Conservation (phyloP, 345 rosid species). For the Melaleuca alternifolia region DNA sequence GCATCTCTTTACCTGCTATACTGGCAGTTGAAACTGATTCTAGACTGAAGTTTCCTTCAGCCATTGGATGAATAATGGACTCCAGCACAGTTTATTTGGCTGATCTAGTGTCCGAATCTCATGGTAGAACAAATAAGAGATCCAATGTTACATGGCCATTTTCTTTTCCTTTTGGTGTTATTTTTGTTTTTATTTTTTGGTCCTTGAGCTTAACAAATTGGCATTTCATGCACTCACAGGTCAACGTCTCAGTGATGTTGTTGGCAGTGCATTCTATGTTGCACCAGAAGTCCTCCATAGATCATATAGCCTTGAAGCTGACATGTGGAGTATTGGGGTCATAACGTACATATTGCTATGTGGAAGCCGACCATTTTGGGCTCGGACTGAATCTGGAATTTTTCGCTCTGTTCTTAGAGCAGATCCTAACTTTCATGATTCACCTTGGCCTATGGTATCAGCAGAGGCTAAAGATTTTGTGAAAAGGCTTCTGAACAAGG, state of each 20-base stretch:
- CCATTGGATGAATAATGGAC: background rate
- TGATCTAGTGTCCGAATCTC: background rate
- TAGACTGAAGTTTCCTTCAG: background rate
- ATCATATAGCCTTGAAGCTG: slow-evolving; percentile 87
- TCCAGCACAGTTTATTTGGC: background rate
- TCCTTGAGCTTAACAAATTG: background rate
- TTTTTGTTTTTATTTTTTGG: background rate
- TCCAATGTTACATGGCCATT: background rate
- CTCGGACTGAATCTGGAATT: slow-evolving; percentile 93
- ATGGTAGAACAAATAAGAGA: background rate
- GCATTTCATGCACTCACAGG: slow-evolving; percentile 31
- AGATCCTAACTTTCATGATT: slow-evolving; percentile 80
- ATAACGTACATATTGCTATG: slow-evolving; percentile 85
- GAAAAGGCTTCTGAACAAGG: slow-evolving; percentile 88
- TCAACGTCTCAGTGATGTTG: slow-evolving; percentile 90
- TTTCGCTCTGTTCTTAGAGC: slow-evolving; percentile 91
- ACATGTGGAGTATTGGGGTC: slow-evolving; percentile 97
- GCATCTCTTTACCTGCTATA: background rate
- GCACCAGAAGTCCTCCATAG: slow-evolving; percentile 99
- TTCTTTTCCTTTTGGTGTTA: background rate
- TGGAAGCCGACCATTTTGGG: slow-evolving; percentile 97
- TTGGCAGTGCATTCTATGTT: slow-evolving; percentile 98
- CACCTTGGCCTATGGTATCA: slow-evolving; percentile 88
- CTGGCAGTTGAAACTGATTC: background rate
- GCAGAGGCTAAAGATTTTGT: slow-evolving; percentile 87